Evolutionary conservation across 345 rosid species (phyloP), one percentile per base, ranked within the genome.

Genomic region (Eucalyptus marginata): DNA sequence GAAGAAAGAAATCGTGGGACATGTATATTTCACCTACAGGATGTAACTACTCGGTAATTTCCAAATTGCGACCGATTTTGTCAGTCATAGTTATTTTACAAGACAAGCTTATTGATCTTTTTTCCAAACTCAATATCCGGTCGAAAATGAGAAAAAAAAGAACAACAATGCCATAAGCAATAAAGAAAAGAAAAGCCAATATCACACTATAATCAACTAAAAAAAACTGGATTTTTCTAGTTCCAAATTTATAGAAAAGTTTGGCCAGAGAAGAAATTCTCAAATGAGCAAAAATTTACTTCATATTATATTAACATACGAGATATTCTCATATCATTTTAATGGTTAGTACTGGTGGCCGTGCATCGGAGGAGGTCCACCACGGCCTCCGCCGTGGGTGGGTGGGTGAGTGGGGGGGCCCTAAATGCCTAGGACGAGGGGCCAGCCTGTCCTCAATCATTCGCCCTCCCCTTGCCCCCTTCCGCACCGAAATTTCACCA

Each of bases 391-490:
- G 31, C 68, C 62, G 12, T 22, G 62, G 59, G 27, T 56, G 12
- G 62, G 29, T 56, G 27, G 62, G 62, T 24, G 25, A 8, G 58
- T 24, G 62, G 62, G 27, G 59, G 62, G 80, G 24, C 25, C 36
- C 80, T 8, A 86, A 86, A 29, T 27, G 68, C 16, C 33, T 62
- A 13, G 87, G 17, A 12, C 17, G 58, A 20, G 25, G 58, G 87
- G 87, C 80, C 87, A 88, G 87, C 81, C 90, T 88, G 90, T 88
- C 83, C 79, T 88, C 90, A 88, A 88, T 88, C 87, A 85, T 84
- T 81, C 43, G 33, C 52, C 15, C 49, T 80, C 86, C 13, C 56
- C 24, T 7, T 44, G 15, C 36, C n/a, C 49, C 51, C n/a, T 11
- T 4, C n/a, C 24, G 6, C 83, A 20, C 83, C 83, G 16, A 40